Conservation (phyloP, 1,139 yeast genomes). For the Diutina neorugosa region DNA sequence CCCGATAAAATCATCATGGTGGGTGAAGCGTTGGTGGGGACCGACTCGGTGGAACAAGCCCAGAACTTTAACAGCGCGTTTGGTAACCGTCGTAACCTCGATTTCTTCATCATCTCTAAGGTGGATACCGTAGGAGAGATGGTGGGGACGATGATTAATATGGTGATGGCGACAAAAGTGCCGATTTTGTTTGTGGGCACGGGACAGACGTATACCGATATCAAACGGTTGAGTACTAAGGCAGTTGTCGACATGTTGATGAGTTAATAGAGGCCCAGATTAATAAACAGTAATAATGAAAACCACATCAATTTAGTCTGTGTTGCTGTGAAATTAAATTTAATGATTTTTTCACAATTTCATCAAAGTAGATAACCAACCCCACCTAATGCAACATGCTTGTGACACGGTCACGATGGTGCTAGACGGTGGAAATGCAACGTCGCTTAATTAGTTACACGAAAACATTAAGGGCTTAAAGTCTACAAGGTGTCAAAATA, state of each 20-base stretch:
- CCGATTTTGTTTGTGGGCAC: conserved; percentile 94
- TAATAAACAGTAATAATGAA: too few species aligned
- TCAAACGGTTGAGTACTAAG: conserved; percentile 83
- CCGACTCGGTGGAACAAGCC: conserved; percentile 95
- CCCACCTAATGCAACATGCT: too few species aligned
- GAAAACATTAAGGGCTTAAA: too few species aligned
- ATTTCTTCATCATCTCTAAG: conserved; percentile 86
- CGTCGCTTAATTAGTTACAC: too few species aligned
- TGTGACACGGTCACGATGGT: too few species aligned
- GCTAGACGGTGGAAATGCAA: too few species aligned
- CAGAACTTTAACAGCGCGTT: conserved; percentile 86
- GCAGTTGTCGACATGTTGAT: conserved; percentile 85
- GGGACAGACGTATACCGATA: conserved; percentile 94
- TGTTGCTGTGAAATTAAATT: too few species aligned
- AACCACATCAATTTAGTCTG: too few species aligned
- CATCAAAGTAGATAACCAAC: too few species aligned
- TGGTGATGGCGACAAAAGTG: conserved; percentile 94
- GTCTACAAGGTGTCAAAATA: too few species aligned
- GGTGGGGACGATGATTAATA: conserved; percentile 93
- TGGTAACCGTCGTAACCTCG: conserved; percentile 71
- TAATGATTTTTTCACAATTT: too few species aligned
- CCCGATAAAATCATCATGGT: conserved; percentile 98
- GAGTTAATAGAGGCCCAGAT: too few species aligned
- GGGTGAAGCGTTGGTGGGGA: conserved; percentile 95
- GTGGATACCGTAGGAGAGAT: conserved; percentile 97